phyloP scores from a whole-genome alignment of 441 rosid genomes.

The Theobroma grandiflorum region DNA sequence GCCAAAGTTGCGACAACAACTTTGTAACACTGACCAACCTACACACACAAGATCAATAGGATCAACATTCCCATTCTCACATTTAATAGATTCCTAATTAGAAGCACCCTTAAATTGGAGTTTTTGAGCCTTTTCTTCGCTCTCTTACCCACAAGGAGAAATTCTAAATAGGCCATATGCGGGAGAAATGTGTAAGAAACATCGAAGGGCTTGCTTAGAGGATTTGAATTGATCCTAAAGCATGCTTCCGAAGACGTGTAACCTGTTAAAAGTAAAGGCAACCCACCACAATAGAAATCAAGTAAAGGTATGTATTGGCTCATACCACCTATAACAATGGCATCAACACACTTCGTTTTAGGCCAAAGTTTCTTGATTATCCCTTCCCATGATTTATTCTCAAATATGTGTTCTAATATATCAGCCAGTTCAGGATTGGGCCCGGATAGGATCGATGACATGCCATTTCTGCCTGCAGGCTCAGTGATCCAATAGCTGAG shows the following conservation, averaged over 20 bases:
- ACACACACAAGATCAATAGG: slow-evolving; percentile 38
- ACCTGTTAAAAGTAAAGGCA: slow-evolving; percentile 73
- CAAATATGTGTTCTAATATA: slow-evolving; percentile 49
- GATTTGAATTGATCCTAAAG: slow-evolving; percentile 74
- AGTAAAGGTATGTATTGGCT: slow-evolving; percentile 74
- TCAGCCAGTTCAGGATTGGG: slow-evolving; percentile 61
- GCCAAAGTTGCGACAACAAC: slow-evolving; percentile 30
- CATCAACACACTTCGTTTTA: slow-evolving; percentile 63
- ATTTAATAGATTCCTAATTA: neutral
- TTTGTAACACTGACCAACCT: neutral
- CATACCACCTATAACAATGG: slow-evolving; percentile 86
- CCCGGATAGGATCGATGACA: slow-evolving; percentile 45
- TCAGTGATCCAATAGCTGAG: slow-evolving; percentile 74
- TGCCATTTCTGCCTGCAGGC: slow-evolving; percentile 46
- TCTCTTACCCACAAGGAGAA: slow-evolving; percentile 57
- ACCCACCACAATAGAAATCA: slow-evolving; percentile 66
- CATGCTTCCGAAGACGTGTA: slow-evolving; percentile 80
- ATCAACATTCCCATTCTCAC: neutral
- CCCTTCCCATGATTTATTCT: slow-evolving; percentile 75
- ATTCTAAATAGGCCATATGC: slow-evolving; percentile 83
- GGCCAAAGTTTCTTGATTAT: slow-evolving; percentile 78
- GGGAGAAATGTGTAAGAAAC: slow-evolving; percentile 79
- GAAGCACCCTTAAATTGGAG: neutral
- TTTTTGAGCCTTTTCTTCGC: neutral
- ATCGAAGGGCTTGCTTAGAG: slow-evolving; percentile 66